Conservation (phyloP, 176 grass and related monocot species). For the Musa acuminata region DNA sequence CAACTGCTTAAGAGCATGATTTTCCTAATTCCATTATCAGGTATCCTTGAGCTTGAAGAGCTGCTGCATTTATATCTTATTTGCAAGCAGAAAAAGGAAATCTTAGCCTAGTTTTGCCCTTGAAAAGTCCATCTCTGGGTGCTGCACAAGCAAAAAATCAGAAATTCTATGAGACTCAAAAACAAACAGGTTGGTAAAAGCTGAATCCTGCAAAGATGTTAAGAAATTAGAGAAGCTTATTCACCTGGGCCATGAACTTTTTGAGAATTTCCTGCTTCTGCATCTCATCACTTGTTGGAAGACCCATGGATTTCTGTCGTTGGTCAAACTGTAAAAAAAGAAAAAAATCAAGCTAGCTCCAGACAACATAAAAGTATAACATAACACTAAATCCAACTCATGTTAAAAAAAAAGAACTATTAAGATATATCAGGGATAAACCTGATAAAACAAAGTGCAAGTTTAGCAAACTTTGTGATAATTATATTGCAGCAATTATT, state of each 20-base stretch:
- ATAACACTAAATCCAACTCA: neutral
- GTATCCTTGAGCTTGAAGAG: neutral
- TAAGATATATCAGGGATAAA: too few species aligned
- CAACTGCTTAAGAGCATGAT: neutral
- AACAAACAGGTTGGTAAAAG: neutral
- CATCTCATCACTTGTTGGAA: conserved; percentile 84
- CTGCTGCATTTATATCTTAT: too few species aligned
- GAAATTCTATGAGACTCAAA: neutral
- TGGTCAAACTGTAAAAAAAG: conserved; percentile 63
- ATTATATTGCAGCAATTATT: too few species aligned
- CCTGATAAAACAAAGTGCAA: too few species aligned
- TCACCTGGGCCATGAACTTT: conserved; percentile 88
- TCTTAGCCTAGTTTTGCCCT: conserved; percentile 33
- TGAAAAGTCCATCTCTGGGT: conserved; percentile 45
- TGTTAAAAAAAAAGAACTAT: too few species aligned
- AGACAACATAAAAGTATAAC: neutral
- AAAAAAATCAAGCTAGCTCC: neutral
- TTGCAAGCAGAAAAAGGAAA: too few species aligned
- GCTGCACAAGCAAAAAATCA: conserved; percentile 25
- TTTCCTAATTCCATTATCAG: neutral
- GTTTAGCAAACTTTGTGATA: too few species aligned
- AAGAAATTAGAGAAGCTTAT: neutral
- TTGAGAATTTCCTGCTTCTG: conserved; percentile 95
- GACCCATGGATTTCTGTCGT: conserved; percentile 95
- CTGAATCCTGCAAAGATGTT: neutral